A percentile compares a stretch with the other conserved stretches of the same genome.
These are phyloP conservation scores for Zymoseptoria tritici DNA, from an alignment of 2,329 filamentous ascomycete species.

Conservation along the genomic window DNA sequence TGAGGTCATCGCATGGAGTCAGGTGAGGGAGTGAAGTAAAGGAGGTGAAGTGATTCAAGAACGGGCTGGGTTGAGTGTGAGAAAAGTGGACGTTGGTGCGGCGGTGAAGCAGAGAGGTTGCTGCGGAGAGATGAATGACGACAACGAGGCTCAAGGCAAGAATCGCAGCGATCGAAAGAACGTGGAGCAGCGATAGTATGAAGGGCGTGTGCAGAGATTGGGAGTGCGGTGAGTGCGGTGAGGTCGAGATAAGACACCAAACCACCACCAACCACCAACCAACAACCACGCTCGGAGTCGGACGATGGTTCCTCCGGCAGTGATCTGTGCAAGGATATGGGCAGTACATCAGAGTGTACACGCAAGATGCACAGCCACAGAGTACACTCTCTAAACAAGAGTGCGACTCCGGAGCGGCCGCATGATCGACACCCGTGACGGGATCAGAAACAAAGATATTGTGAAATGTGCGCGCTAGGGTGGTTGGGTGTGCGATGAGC, in stretches of 20 bases:
- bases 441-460: conserved; percentile 18
- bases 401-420: conserved; percentile 8
- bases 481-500: conserved; percentile 14
- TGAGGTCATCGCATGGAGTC: conserved; percentile 16
- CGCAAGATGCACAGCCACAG: neutral
- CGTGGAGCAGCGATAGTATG: neutral
- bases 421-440: conserved; percentile 15
- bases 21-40: neutral
- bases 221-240: conserved; percentile 1
- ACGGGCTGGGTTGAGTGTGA: conserved; percentile 1
- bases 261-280: neutral
- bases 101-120: neutral
- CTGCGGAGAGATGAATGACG: conserved; percentile 3
- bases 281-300: neutral
- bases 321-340: neutral
- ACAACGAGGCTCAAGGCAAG: conserved; percentile 1
- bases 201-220: neutral
- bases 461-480: conserved; percentile 8
- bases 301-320: neutral
- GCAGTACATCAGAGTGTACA: neutral
- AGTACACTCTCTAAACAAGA: conserved; percentile 4
- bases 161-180: conserved; percentile 1
- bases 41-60: conserved; percentile 3
- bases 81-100: neutral
- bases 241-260: conserved; percentile 5